Evolutionary conservation across 805 yeast species (phyloP), one percentile per base, ranked within the genome.

Genomic region (Myxozyma lipomycoides): DNA sequence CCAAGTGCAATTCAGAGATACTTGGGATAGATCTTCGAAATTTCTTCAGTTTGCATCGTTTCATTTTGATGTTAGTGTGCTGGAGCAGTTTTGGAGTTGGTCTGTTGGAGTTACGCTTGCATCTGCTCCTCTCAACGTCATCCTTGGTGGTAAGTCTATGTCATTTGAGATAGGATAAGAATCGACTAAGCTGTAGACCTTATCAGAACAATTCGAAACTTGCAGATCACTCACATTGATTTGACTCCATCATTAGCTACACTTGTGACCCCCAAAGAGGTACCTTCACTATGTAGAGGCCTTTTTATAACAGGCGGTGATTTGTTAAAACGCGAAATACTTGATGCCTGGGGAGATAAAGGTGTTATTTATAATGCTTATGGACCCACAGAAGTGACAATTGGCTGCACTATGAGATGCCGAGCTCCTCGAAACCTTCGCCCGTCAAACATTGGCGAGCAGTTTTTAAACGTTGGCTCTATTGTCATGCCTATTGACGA

Each of bases 221-320:
- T 61, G 5, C 19, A 40, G 4, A 60, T 61, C 28, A 55, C 60
- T 9, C 64, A 61, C 36, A 38, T 61, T 12, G 64, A 61, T 41
- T 35, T 61, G 40, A 61, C 64, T 3, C 64, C 64, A 3, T 49
- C 62, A 4, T 37, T 87, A 49, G 96, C 95, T 51, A 93, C 95
- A 24, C 84, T 95, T 62, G 75, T 87, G 65, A 78, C 91, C 74
- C 95, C 95, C 34, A 95, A 85, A 70, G 58, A 43, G 18, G 57
- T 59, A 5, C 62, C 60, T 9, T 52, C 49, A 2, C 54, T 61
- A 1, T 46, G 50, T 34, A 25, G 46, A 10, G 64, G 63, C 19
- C 46, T 61, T 18, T 61, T 61, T 30, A 61, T 61, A 38, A 61
- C 64, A 6, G 64, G 64, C 5, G 64, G 64, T 2, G 64, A 61